Conservation (phyloP, 2,329 filamentous ascomycete genomes). For the Colletotrichum lupini region DNA sequence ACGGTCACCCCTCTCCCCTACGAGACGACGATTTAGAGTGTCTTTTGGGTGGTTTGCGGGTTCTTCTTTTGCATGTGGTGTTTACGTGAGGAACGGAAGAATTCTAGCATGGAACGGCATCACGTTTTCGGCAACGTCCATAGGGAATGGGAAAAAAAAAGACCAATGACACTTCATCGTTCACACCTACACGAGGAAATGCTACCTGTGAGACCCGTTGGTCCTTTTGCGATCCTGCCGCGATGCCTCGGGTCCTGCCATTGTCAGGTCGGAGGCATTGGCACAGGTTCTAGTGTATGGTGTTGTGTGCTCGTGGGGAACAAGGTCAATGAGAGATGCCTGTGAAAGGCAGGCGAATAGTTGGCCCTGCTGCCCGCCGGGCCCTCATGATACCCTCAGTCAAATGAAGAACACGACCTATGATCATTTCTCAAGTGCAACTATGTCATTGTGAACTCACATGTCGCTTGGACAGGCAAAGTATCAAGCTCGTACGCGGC, state of each 20-base stretch:
- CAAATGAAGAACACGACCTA: constrained; percentile 29
- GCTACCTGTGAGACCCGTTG: constrained; percentile 22
- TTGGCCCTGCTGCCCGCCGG: constrained; percentile 22
- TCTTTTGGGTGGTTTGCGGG: constrained; percentile 33
- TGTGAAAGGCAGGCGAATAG: constrained; percentile 23
- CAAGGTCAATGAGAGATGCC: constrained; percentile 9
- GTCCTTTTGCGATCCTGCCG: neutral
- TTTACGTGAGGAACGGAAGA: constrained; percentile 39
- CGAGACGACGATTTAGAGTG: constrained; percentile 94
- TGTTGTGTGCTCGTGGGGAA: constrained; percentile 23
- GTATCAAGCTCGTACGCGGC: neutral
- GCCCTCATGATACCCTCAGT: constrained; percentile 32
- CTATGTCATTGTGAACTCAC: neutral
- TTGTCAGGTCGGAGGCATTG: neutral
- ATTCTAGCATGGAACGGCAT: constrained; percentile 39
- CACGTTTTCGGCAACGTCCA: constrained; percentile 38
- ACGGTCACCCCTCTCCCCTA: constrained; percentile 92
- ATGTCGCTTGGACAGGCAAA: neutral
- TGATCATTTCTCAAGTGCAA: neutral
- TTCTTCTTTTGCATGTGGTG: constrained; percentile 39
- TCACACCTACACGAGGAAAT: constrained; percentile 12
- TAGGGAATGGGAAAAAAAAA: constrained; percentile 38
- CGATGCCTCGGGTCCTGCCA: constrained; percentile 2
- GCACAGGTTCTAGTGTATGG: constrained; percentile 22
- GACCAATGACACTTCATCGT: constrained; percentile 36